Percentiles rank a stretch among this genome's conserved stretches.
Evolutionary conservation across 257 asterid genomes (phyloP).

Genomic region (Nicotiana tabacum): DNA sequence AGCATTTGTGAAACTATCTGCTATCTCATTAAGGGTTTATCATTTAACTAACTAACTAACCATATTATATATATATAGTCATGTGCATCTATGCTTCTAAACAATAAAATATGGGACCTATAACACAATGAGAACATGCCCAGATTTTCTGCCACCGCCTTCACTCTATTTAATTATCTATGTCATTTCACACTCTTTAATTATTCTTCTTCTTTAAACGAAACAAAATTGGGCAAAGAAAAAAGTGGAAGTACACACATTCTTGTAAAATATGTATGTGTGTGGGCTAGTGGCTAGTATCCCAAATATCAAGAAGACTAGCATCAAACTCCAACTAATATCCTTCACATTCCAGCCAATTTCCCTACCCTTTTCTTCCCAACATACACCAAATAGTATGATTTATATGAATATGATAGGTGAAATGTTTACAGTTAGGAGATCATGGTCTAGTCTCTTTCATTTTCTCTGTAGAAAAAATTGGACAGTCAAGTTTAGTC

Average conservation of each 20-base stretch:
- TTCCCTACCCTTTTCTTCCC: background rate
- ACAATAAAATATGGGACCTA: background rate
- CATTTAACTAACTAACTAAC: background rate
- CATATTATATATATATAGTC: background rate
- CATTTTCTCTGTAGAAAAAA: too few relatives aligned
- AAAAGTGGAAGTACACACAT: background rate
- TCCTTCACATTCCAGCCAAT: constrained; percentile 6
- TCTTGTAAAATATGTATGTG: background rate
- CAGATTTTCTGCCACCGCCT: constrained; percentile 22
- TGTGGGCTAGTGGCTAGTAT: background rate
- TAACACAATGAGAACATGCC: constrained; percentile 19
- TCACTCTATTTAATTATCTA: constrained; percentile 4
- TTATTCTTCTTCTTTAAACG: background rate
- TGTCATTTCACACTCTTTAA: background rate
- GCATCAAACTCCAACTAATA: background rate
- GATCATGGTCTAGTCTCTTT: too few relatives aligned
- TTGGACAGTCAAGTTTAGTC: background rate
- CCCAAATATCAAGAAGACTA: background rate
- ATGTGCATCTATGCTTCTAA: background rate
- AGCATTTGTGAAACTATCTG: background rate
- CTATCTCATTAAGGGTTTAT: background rate
- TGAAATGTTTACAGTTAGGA: too few relatives aligned
- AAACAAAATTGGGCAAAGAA: background rate
- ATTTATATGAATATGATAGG: too few relatives aligned
- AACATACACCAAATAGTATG: background rate